These are phyloP conservation scores for Trypanosoma avium DNA, from an alignment of 208 protist genomes.

Conservation along the genomic window DNA sequence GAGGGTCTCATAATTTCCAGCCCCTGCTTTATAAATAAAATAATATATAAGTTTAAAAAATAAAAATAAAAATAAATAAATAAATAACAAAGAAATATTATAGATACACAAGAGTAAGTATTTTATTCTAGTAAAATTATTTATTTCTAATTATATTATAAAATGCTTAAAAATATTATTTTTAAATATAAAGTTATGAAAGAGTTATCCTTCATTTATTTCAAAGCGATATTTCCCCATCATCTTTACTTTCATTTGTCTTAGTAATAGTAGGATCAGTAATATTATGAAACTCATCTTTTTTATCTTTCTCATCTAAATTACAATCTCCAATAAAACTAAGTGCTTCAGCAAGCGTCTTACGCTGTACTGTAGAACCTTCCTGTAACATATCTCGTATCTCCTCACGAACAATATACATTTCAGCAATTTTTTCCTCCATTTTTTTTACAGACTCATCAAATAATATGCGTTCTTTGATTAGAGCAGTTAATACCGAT, in stretches of 20 bases:
- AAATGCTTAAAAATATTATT: too few relatives aligned
- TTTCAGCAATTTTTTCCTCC: slow-evolving; percentile 55
- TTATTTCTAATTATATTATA: too few relatives aligned
- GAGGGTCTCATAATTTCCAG: slow-evolving; percentile 33
- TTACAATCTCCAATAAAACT: slow-evolving; percentile 3
- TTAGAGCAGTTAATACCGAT: slow-evolving; percentile 56
- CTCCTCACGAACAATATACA: slow-evolving; percentile 65
- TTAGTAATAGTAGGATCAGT: neutral
- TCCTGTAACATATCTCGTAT: slow-evolving; percentile 48
- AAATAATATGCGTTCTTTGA: slow-evolving; percentile 49
- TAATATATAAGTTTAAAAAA: too few relatives aligned
- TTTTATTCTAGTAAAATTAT: too few relatives aligned
- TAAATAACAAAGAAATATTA: too few relatives aligned
- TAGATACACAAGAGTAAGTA: too few relatives aligned
- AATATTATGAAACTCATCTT: too few relatives aligned
- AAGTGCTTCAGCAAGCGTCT: slow-evolving; percentile 24
- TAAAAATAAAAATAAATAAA: too few relatives aligned
- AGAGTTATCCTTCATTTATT: neutral
- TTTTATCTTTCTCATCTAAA: neutral
- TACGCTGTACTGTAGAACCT: slow-evolving; percentile 10
- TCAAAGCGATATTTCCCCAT: slow-evolving; percentile 31
- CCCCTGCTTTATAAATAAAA: neutral
- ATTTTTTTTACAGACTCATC: slow-evolving; percentile 43
- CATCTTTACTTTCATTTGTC: neutral
- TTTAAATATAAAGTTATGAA: too few relatives aligned